Base-by-base conservation (phyloP, 176 grass and related monocot genomes). In the Areca catechu region DNA sequence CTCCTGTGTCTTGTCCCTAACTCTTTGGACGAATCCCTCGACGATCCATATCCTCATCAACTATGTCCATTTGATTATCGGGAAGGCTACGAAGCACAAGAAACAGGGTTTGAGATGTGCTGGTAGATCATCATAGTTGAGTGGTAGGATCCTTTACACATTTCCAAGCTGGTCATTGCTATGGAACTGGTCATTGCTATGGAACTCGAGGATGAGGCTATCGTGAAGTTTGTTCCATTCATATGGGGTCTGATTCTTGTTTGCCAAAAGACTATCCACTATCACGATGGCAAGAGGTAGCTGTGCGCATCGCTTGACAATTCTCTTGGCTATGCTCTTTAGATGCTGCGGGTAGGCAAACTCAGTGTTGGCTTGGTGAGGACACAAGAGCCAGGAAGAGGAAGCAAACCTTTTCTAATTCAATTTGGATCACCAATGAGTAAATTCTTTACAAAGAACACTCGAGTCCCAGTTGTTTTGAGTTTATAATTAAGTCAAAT, bases 101-200 rank as follows among this genome's bases (percentile, higher is more conserved):
- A 82, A 30, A 51, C 79, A 79, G 49, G 65, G 57, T 16, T 78
- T 82, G 10, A 87, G 83, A 58, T 71, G 19, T 1, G 25, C 4
- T 19, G 78, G 83, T 49, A 86, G 60, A 61, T 71, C 51, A 23
- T n/a, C 78, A 49, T 74, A 78, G 53, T 66, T 82, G 19, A 78
- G 49, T 0, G 29, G 10, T 7, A 87, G 4, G 53, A 81, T 70
- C 16, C 16, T 16, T 0, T 20, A 55, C 24, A 78, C 47, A 23
- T 22, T 16, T 53, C 65, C 22, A 48, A 70, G 53, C 56, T 15
- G 51, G 53, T 54, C 37, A 49, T 60, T 14, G 52, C 48, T 53
- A 16, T n/a, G n/a, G n/a, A n/a, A n/a, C n/a, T n/a, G n/a, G n/a
- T n/a, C n/a, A n/a, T n/a, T n/a, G n/a, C n/a, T n/a, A n/a, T n/a